Percentiles rank a stretch among this genome's conserved stretches.
Conservation (phyloP, 352 stramenopile genomes). For the Pythium scleroteichum region DNA sequence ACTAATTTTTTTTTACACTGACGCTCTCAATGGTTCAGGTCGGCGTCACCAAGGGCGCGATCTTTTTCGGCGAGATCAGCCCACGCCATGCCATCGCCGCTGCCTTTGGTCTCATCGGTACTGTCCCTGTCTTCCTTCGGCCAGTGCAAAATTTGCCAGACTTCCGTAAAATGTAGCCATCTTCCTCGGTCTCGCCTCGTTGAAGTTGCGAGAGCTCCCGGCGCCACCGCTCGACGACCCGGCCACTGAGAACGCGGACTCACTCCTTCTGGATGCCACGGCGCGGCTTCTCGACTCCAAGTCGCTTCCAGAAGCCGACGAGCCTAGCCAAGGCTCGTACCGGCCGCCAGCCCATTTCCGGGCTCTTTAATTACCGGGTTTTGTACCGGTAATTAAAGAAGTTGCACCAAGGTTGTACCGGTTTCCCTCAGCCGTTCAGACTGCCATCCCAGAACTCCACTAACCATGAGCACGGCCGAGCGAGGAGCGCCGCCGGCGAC, state of each 20-base stretch:
- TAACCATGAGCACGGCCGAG: conserved; percentile 38
- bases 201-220: conserved; percentile 3
- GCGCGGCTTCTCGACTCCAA: not conserved
- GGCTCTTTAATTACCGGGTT: conserved; percentile 16
- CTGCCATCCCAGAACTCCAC: too few species aligned
- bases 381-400: conserved; percentile 21
- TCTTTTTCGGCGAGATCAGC: conserved; percentile 28
- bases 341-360: conserved; percentile 22
- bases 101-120: conserved; percentile 10
- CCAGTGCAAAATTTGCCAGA: not conserved
- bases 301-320: not conserved
- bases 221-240: conserved; percentile 1
- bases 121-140: not conserved
- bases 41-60: conserved; percentile 7
- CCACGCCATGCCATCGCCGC: not conserved
- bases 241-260: conserved; percentile 9
- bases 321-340: conserved; percentile 17
- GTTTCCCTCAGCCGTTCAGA: too few species aligned
- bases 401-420: too few species aligned
- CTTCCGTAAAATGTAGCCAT: conserved; percentile 21
- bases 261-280: conserved; percentile 7
- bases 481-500: conserved; percentile 18
- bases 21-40: too few species aligned
- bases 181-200: not conserved
- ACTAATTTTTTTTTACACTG: too few species aligned